Base-by-base conservation (phyloP, 495 filamentous ascomycete genomes). In the Pseudevernia furfuracea region DNA sequence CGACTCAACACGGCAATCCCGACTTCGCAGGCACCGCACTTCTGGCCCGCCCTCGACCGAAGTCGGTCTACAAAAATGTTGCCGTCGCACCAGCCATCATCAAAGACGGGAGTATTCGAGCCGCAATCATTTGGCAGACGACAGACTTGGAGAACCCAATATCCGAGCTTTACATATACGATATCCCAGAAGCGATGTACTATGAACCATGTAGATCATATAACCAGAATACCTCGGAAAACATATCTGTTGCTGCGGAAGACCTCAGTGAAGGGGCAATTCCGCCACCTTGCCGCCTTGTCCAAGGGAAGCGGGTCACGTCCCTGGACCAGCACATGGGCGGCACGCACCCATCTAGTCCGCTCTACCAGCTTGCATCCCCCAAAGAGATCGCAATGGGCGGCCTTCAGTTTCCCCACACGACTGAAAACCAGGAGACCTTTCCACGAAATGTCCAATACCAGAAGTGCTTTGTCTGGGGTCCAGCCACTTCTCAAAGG, bases 51-150 rank as follows among this genome's bases (percentile, higher is more conserved):
- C 58, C 38, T 44, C 38, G n/a, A 32, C 6, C 39, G 12, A 21
- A 12, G 6, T 44, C 38, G 7, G 5, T 46, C 6, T 60, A 46
- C 15, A 60, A 25, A 55, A 60, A 60, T 34, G 8, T 60, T 14
- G 58, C 38, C 0, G 28, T 46, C 28, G 58, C 58, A 3, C 17
- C 58, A 11, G 6, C 43, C 19, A 38, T 12, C 3, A 8, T 34
- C 15, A 55, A 55, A 19, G 28, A 34, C n/a, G 30, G 52, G 30
- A 34, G 17, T 23, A 38, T 60, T 52, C 56, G 56, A 41, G 41
- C 58, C 34, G 64, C 49, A 17, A 28, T 66, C 23, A 11, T 66
- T 46, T 66, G 64, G 64, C 58, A 59, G 37, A 59, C 37, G 12
- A 30, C 36, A 43, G 11, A 41, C 28, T 41, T 59, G 25, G 38